Percentiles rank a stretch among this genome's conserved stretches.
Evolutionary conservation across 2,329 filamentous ascomycete species (phyloP).

Genomic region (Endothia cerciana): DNA sequence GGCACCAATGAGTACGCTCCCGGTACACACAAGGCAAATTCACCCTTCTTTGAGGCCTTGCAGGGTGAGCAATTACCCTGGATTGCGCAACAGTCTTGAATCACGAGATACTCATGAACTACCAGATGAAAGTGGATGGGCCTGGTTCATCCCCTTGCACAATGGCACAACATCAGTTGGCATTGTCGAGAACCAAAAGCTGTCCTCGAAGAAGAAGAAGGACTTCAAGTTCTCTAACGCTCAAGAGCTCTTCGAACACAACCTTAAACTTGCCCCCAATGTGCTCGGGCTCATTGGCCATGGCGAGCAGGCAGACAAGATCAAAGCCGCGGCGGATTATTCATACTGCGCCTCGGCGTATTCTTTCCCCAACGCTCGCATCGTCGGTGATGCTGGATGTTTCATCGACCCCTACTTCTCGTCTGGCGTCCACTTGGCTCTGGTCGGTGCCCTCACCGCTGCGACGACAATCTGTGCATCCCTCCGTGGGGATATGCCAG

Average conservation of each 20-base stretch:
- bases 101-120: no score
- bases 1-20: slow-evolving; percentile 39
- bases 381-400: slow-evolving; percentile 51
- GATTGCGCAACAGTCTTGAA: slow-evolving; percentile 33
- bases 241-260: slow-evolving; percentile 41
- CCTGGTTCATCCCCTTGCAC: slow-evolving; percentile 55
- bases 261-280: slow-evolving; percentile 39
- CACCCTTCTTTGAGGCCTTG: slow-evolving; percentile 48
- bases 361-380: slow-evolving; percentile 42
- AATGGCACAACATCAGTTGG: slow-evolving; percentile 50
- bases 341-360: slow-evolving; percentile 52
- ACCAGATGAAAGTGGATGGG: slow-evolving; percentile 51
- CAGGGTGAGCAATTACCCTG: not conserved
- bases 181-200: slow-evolving; percentile 46
- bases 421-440: slow-evolving; percentile 51
- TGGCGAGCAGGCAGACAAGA: slow-evolving; percentile 39
- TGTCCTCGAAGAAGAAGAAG: slow-evolving; percentile 42
- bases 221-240: slow-evolving; percentile 28
- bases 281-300: slow-evolving; percentile 38
- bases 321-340: slow-evolving; percentile 51
- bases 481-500: slow-evolving; percentile 42
- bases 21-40: slow-evolving; percentile 39
- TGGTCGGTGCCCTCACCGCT: slow-evolving; percentile 48
- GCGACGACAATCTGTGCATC: slow-evolving; percentile 48
- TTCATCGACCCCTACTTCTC: slow-evolving; percentile 56